Evolutionary conservation across 2,329 filamentous ascomycete species (phyloP), one percentile per base, ranked within the genome.

Genomic region (Sporothrix euskadiensis): DNA sequence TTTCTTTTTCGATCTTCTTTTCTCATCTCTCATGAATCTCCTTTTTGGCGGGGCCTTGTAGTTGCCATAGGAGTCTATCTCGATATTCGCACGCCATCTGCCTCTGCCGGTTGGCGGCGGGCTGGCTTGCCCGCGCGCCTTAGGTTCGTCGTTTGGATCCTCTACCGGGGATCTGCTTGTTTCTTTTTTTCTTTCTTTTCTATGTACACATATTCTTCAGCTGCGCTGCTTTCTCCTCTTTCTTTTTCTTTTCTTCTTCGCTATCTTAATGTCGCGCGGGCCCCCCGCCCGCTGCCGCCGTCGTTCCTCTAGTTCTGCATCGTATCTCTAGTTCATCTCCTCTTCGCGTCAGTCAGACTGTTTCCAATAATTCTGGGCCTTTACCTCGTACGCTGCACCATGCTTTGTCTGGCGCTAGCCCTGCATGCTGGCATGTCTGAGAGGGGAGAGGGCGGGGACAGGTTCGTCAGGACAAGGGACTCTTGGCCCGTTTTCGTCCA

Each of bases 291-390:
- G 30, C 16, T 61, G 57, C 57, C 32, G 57, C 57, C 16, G 30
- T 61, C 19, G 22, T 7, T 22, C 39, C 57, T 44, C 7, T 47
- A 30, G 35, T 44, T 16, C 61, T 22, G 52, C 14, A 22, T 56
- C 22, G 22, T 30, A 14, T 47, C 39, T 66, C 4, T 30, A 30
- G 39, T 30, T 30, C 61, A 66, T 63, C 57, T n/a, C 12, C 61
- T 66, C 39, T 44, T 44, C n/a, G 47, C 49, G 49, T 35, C 16
- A 41, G 66, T 69, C 49, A 69, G 66, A 69, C 66, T 56, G 32
- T 54, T 69, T 30, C 47, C 19, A 56, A 69, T 56, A 69, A 69
- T 54, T 41, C 66, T 56, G 66, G 66, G 66, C 66, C 49, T 41
- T 56, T 41, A 19, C 32, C 49, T 56, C 49, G 44, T 68, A 41